These are phyloP conservation scores for Cutaneotrichosporon dermatis DNA, from an alignment of 1,284 basidiomycete species.

Conservation along the genomic window DNA sequence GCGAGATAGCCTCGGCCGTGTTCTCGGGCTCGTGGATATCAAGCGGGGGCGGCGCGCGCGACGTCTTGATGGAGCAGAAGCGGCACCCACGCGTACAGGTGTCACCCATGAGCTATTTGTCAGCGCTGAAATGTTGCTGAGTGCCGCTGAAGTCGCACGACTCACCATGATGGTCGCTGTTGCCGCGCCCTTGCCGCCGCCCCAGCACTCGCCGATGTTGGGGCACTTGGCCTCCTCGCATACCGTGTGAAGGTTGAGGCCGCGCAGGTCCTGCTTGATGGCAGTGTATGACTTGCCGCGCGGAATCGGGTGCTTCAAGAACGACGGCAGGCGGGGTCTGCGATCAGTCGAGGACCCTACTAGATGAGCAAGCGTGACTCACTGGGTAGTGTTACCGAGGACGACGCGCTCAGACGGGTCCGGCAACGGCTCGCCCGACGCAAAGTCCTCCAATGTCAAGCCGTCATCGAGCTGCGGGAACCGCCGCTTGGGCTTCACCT, in stretches of 20 bases:
- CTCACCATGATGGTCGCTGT: constrained; percentile 96
- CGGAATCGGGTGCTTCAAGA: constrained; percentile 90
- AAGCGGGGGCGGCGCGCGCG: constrained; percentile 76
- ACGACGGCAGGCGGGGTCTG: constrained; percentile 83
- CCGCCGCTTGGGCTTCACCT: constrained; percentile 18
- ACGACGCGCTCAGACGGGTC: constrained; percentile 58
- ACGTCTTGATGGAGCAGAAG: constrained; percentile 98
- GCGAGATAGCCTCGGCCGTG: constrained; percentile 94
- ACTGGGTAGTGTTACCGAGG: constrained; percentile 74
- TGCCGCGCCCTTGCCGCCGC: constrained; percentile 79
- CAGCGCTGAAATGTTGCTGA: background rate
- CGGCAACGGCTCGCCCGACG: constrained; percentile 56
- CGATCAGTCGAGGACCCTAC: background rate
- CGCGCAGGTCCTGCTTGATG: constrained; percentile 93
- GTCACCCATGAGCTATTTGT: constrained; percentile 89
- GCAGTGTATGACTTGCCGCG: constrained; percentile 81
- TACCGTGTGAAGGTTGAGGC: constrained; percentile 87
- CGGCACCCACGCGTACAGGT: constrained; percentile 96
- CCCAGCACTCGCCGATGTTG: constrained; percentile 99
- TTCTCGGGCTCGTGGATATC: constrained; percentile 97
- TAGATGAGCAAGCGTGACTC: constrained; percentile 30
- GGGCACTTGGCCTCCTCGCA: constrained; percentile 99
- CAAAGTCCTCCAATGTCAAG: constrained; percentile 79
- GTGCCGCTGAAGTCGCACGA: background rate
- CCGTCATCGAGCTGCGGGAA: constrained; percentile 60